phyloP scores from a whole-genome alignment of 2,329 filamentous ascomycete species.

The Fusarium sterilihyphosum region DNA sequence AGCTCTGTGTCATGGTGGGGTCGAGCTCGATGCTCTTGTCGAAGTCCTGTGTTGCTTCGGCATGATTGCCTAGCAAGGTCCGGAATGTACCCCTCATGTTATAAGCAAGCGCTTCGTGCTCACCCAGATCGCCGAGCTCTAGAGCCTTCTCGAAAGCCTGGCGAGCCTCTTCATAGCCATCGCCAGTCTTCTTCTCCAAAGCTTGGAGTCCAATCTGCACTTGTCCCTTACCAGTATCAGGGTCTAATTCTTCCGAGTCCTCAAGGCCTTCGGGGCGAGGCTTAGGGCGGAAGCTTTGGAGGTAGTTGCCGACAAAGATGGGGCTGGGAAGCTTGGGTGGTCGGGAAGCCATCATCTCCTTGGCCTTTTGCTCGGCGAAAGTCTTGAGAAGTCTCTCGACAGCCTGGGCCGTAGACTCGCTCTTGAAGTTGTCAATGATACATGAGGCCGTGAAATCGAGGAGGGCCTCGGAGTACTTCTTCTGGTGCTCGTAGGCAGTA shows the following conservation, averaged over 20 bases:
- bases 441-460: constrained; percentile 98
- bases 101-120: constrained; percentile 89
- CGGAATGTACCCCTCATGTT: constrained; percentile 97
- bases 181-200: constrained; percentile 85
- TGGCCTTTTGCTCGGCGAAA: constrained; percentile 93
- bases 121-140: constrained; percentile 80
- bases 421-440: constrained; percentile 98
- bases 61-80: constrained; percentile 89
- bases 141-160: constrained; percentile 88
- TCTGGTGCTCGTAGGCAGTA: constrained; percentile 94
- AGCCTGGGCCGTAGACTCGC: constrained; percentile 85
- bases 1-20: constrained; percentile 89
- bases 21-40: constrained; percentile 94
- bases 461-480: constrained; percentile 90
- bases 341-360: constrained; percentile 88
- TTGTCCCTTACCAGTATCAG: constrained; percentile 84
- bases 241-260: constrained; percentile 78
- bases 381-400: constrained; percentile 96
- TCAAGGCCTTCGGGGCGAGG: constrained; percentile 83
- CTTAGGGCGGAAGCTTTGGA: constrained; percentile 95
- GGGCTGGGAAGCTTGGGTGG: constrained; percentile 89
- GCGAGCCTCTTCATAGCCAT: constrained; percentile 91
- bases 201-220: constrained; percentile 84
- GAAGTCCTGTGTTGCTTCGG: constrained; percentile 83
- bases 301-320: constrained; percentile 97